Evolutionary conservation across 2,329 filamentous ascomycete species (phyloP).

Genomic region (Colletotrichum spaethianum): DNA sequence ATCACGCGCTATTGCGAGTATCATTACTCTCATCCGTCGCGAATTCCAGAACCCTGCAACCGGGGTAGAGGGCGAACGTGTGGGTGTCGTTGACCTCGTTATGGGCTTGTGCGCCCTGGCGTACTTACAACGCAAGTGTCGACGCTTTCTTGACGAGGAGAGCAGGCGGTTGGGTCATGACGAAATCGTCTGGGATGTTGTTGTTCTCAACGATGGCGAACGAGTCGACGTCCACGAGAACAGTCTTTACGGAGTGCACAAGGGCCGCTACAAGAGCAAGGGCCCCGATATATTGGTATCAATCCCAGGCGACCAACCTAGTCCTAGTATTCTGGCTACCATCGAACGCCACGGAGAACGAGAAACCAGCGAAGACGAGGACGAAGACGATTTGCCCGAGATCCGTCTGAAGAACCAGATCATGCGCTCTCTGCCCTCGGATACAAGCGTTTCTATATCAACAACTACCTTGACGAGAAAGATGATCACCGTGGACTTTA

Average conservation of each 20-base stretch:
- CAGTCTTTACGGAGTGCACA: constrained; percentile 51
- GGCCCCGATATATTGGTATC: constrained; percentile 43
- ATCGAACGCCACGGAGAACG: constrained; percentile 52
- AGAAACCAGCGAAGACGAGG: constrained; percentile 48
- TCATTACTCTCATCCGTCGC: constrained; percentile 73
- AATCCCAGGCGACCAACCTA: constrained; percentile 43
- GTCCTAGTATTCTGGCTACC: constrained; percentile 51
- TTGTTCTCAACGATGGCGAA: constrained; percentile 71
- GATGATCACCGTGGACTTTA: constrained; percentile 75
- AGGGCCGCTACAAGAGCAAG: constrained; percentile 44
- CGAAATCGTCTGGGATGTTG: constrained; percentile 76
- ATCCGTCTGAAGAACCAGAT: constrained; percentile 67
- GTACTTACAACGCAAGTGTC: constrained; percentile 72
- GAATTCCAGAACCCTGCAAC: constrained; percentile 76
- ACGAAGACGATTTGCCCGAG: constrained; percentile 62
- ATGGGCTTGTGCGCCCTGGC: constrained; percentile 73
- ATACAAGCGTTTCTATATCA: constrained; percentile 72
- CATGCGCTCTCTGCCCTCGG: constrained; percentile 66
- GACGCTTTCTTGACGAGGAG: constrained; percentile 66
- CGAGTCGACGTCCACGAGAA: constrained; percentile 68
- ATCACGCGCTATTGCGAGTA: constrained; percentile 76
- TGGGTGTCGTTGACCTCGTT: constrained; percentile 73
- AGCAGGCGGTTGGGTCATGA: constrained; percentile 62
- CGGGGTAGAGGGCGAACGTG: constrained; percentile 70
- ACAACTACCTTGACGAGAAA: constrained; percentile 73